Percentiles rank a stretch among this genome's conserved stretches.
Evolutionary conservation across 805 yeast genomes (phyloP).

Genomic region (Wickerhamomyces xylosicus): DNA sequence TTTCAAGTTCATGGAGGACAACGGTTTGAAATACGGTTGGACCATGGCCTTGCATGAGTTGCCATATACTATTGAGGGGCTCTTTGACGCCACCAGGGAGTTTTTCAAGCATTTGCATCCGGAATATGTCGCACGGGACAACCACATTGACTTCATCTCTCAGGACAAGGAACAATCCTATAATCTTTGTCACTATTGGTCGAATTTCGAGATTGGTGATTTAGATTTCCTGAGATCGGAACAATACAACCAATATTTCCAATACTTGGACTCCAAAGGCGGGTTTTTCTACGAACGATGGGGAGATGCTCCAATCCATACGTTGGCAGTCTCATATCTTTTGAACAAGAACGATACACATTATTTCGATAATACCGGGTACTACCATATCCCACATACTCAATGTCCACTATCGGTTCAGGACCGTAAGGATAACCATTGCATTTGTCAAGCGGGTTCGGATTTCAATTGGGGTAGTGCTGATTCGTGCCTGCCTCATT

Average conservation of each 20-base stretch:
- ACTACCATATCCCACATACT: slow-evolving; percentile 49
- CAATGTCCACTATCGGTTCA: slow-evolving; percentile 47
- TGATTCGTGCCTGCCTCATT: slow-evolving; percentile 17
- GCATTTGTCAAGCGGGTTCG: slow-evolving; percentile 35
- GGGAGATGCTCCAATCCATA: slow-evolving; percentile 93
- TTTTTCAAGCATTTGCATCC: slow-evolving; percentile 36
- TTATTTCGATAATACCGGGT: slow-evolving; percentile 69
- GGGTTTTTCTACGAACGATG: slow-evolving; percentile 84
- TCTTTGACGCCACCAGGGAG: slow-evolving; percentile 48
- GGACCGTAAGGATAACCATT: slow-evolving; percentile 32
- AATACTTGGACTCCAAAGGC: slow-evolving; percentile 53
- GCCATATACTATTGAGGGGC: slow-evolving; percentile 44
- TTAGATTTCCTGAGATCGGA: slow-evolving; percentile 55
- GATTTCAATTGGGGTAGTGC: slow-evolving; percentile 18
- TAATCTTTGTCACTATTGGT: slow-evolving; percentile 77
- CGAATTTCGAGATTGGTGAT: slow-evolving; percentile 68
- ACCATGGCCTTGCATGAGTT: slow-evolving; percentile 58
- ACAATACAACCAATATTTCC: slow-evolving; percentile 49
- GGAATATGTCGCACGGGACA: slow-evolving; percentile 33
- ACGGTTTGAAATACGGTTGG: slow-evolving; percentile 56
- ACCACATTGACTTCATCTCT: slow-evolving; percentile 53
- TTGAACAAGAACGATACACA: slow-evolving; percentile 48
- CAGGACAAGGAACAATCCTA: slow-evolving; percentile 54
- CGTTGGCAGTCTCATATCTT: slow-evolving; percentile 60
- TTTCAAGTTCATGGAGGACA: slow-evolving; percentile 44